Base-by-base conservation (phyloP, 257 asterid genomes). In the Echites panduratus region DNA sequence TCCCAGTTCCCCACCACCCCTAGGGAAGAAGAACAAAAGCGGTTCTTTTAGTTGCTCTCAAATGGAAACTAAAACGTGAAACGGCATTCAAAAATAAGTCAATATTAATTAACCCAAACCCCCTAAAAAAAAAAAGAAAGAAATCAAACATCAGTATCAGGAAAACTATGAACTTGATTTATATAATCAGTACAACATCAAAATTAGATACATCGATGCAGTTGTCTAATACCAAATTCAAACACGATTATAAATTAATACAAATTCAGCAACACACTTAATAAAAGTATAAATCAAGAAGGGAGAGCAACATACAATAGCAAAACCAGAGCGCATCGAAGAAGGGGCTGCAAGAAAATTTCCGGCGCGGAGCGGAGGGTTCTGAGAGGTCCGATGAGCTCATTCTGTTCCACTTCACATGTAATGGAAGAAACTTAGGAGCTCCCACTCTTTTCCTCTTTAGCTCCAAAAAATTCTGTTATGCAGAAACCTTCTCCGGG, bases 321-420 rank as follows among this genome's bases (percentile, higher is more conserved):
- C 98, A 93, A 84, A 93, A 90, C 88, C 96, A 93, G 65, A 93
- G 93, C 19, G 91, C 93, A 41, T 93, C 95, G 69, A 93, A 93
- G 70, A 77, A 79, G 58, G 85, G 73, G 79, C 84, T 41, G 85
- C 97, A 93, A n/a, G 89, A 80, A n/a, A 87, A 9, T 65, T 79
- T 80, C 62, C 80, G 79, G 70, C 78, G 84, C 1, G 74, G 32
- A 38, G 70, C 62, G 62, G 80, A 67, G 67, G 63, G 74, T 48
- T 80, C 92, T 65, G 83, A 83, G 68, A 68, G 48, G 27, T 77
- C 83, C 32, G 62, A 50, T 13, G 83, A 76, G 75, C 76, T 73
- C 93, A 87, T 82, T 70, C 79, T 58, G 56, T 54, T 14, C 35
- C 11, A 35, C 45, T 63, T 63, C 68, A 16, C 68, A 63, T 62